These are phyloP conservation scores for Vicia sativa DNA, from an alignment of 306 rosid species.

Conservation along the genomic window DNA sequence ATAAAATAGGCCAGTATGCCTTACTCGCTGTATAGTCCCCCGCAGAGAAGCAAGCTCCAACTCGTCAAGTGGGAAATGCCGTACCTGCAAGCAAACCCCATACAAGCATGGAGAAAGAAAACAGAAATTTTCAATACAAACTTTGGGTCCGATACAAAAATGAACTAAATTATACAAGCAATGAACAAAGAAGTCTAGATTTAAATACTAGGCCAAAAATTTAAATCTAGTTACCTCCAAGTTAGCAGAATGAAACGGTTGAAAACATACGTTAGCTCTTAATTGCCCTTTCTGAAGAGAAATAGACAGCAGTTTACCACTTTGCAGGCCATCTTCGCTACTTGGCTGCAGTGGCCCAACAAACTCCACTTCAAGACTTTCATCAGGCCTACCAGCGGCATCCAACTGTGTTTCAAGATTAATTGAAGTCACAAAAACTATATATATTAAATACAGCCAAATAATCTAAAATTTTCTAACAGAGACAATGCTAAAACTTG, in stretches of 20 bases:
- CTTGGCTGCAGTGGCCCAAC: constrained; percentile 74
- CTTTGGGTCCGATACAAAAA: not conserved
- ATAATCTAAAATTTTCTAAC: constrained; percentile 21
- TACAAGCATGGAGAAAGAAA: constrained; percentile 23
- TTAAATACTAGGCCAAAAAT: constrained; percentile 32
- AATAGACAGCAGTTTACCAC: constrained; percentile 69
- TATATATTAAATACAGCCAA: constrained; percentile 17
- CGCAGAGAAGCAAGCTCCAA: constrained; percentile 94
- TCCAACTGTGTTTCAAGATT: constrained; percentile 68
- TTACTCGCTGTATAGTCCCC: constrained; percentile 89
- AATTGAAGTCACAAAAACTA: constrained; percentile 29
- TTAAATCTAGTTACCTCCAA: constrained; percentile 70
- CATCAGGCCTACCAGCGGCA: constrained; percentile 90
- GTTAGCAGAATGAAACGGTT: constrained; percentile 80
- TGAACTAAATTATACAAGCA: constrained; percentile 25
- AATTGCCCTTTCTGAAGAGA: constrained; percentile 89
- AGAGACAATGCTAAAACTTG: constrained; percentile 9
- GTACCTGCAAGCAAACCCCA: constrained; percentile 56
- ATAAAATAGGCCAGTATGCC: constrained; percentile 27
- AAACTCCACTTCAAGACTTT: constrained; percentile 84
- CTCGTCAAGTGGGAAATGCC: constrained; percentile 94
- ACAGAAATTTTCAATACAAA: constrained; percentile 20
- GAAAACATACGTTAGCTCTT: constrained; percentile 74
- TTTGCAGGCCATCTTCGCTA: constrained; percentile 58
- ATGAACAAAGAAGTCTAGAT: constrained; percentile 31